Conservation (phyloP, 2,329 filamentous ascomycete species). For the Penicillium sp. region DNA sequence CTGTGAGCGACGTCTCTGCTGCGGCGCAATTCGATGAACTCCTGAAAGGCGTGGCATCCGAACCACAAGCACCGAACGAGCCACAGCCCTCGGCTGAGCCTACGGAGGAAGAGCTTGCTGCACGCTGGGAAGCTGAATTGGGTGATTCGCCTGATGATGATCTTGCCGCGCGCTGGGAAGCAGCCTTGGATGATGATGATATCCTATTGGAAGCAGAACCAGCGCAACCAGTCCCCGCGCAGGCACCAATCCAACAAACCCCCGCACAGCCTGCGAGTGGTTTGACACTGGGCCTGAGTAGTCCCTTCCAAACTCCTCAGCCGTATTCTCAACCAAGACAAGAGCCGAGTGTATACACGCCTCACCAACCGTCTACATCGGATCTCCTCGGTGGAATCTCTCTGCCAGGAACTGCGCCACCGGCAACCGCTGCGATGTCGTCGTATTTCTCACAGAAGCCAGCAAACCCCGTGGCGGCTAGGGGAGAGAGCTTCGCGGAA, state of each 20-base stretch:
- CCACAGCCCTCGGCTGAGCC: slow-evolving; percentile 14
- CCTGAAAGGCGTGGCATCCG: slow-evolving; percentile 23
- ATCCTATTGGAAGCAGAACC: slow-evolving; percentile 71
- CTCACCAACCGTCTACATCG: slow-evolving; percentile 53
- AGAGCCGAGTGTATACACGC: slow-evolving; percentile 50
- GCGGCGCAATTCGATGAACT: slow-evolving; percentile 29
- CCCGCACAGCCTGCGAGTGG: slow-evolving; percentile 23
- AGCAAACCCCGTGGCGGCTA: slow-evolving; percentile 40
- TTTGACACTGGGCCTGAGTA: slow-evolving; percentile 21
- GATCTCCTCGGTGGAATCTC: slow-evolving; percentile 46
- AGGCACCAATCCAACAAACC: slow-evolving; percentile 24
- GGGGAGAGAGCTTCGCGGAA: slow-evolving; percentile 82
- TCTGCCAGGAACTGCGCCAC: slow-evolving; percentile 21
- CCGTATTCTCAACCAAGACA: slow-evolving; percentile 21
- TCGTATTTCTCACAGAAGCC: slow-evolving; percentile 31
- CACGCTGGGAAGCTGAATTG: slow-evolving; percentile 82
- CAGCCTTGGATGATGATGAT: slow-evolving; percentile 68
- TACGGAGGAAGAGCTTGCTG: slow-evolving; percentile 66
- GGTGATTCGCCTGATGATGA: slow-evolving; percentile 64
- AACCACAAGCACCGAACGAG: slow-evolving; percentile 8
- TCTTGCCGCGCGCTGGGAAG: slow-evolving; percentile 67
- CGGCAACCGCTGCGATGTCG: slow-evolving; percentile 15
- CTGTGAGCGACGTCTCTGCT: slow-evolving; percentile 30
- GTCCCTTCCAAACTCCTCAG: slow-evolving; percentile 31
- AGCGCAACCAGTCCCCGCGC: slow-evolving; percentile 23